Conservation (phyloP, 805 yeast genomes). For the Sungouiozyma ichnusensis region DNA sequence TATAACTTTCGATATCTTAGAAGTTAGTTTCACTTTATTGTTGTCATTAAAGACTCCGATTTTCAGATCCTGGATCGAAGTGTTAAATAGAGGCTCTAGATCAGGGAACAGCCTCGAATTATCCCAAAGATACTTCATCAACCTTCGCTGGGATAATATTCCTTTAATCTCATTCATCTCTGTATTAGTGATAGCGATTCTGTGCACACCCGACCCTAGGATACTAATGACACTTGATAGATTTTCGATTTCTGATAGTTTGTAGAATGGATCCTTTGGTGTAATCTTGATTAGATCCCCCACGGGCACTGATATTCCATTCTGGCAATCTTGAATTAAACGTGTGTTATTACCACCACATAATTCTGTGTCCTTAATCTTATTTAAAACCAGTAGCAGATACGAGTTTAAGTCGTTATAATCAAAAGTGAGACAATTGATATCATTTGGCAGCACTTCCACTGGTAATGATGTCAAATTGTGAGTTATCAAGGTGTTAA, state of each 20-base stretch:
- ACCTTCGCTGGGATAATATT: constrained; percentile 79
- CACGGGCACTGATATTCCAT: constrained; percentile 82
- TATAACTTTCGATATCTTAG: constrained; percentile 42
- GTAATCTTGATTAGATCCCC: constrained; percentile 72
- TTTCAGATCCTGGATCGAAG: constrained; percentile 55
- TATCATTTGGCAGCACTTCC: constrained; percentile 32
- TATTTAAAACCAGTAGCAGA: constrained; percentile 71
- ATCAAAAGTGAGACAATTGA: constrained; percentile 74
- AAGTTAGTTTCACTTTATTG: constrained; percentile 22
- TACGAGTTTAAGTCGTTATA: constrained; percentile 84
- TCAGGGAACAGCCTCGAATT: constrained; percentile 78
- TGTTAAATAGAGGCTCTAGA: constrained; percentile 61
- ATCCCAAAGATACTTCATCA: constrained; percentile 79
- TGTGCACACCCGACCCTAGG: constrained; percentile 85
- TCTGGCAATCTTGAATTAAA: constrained; percentile 47
- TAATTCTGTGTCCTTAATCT: constrained; percentile 30
- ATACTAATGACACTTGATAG: constrained; percentile 69
- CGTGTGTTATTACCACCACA: constrained; percentile 10
- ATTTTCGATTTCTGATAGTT: constrained; percentile 58
- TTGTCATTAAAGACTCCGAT: constrained; percentile 51
- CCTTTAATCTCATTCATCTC: constrained; percentile 55
- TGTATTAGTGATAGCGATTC: constrained; percentile 68
- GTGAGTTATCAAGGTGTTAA: constrained; percentile 59
- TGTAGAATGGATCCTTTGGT: constrained; percentile 79
- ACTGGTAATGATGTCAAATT: constrained; percentile 83